Conservation (phyloP, 1,284 basidiomycete species). For the Moesziomyces sp. region DNA sequence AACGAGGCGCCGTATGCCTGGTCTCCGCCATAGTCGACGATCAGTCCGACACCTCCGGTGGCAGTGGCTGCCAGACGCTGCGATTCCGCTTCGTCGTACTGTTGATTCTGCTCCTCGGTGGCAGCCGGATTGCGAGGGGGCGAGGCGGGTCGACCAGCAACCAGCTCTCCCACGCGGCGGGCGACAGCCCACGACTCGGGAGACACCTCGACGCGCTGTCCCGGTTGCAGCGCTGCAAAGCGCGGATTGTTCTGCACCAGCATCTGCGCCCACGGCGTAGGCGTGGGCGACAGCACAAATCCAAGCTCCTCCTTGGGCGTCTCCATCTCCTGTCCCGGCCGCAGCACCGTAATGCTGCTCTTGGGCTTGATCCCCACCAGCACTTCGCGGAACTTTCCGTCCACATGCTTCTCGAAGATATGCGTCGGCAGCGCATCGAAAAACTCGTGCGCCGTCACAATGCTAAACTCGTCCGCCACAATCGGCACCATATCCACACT, state of each 20-base stretch:
- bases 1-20: constrained; percentile 80
- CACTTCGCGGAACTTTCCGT: constrained; percentile 85
- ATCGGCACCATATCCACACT: constrained; percentile 76
- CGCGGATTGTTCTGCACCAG: constrained; percentile 57
- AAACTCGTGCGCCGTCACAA: constrained; percentile 95
- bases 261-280: constrained; percentile 76
- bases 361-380: constrained; percentile 73
- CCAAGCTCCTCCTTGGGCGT: constrained; percentile 69
- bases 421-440: constrained; percentile 97
- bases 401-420: constrained; percentile 75
- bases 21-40: constrained; percentile 90
- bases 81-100: constrained; percentile 8
- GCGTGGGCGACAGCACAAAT: constrained; percentile 76
- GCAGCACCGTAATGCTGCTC: constrained; percentile 44
- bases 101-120: constrained; percentile 3
- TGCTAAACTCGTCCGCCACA: constrained; percentile 75
- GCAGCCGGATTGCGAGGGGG: constrained; percentile 3
- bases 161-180: constrained; percentile 56
- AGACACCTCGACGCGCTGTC: constrained; percentile 63
- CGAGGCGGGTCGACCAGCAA: constrained; percentile 51
- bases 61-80: constrained; percentile 33
- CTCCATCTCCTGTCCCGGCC: constrained; percentile 31
- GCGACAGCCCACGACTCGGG: constrained; percentile 63
- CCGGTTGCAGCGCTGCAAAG: constrained; percentile 53
- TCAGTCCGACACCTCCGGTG: constrained; percentile 79